Base-by-base conservation (phyloP, 805 yeast genomes). In the Ogataea salicorniae region DNA sequence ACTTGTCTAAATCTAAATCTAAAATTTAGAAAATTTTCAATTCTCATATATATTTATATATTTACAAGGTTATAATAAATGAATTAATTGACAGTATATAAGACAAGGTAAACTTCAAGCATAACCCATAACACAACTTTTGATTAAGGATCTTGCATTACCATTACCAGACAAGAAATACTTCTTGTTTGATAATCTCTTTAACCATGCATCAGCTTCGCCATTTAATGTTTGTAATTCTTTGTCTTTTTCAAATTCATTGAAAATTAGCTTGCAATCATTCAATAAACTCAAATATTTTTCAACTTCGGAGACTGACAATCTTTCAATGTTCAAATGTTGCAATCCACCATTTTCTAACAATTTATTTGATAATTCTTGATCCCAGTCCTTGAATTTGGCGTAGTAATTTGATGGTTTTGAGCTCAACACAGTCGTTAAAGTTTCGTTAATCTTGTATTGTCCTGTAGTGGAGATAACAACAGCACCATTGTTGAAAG, bases 161-260 rank as follows among this genome's bases (percentile, higher is more conserved):
- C 90, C 90, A 58, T 79, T 80, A 34, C 88, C 88, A 52, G 80
- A 73, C 35, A 77, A 46, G 38, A 80, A 67, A 58, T 76, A 81
- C 58, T 76, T 77, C 55, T 78, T 76, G 33, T 72, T 66, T 1
- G 70, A 63, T 43, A 78, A 60, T 47, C 66, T 67, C 16, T 70
- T 72, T 22, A 60, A 39, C 22, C 57, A 56, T 26, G 43, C 52
- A 14, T 54, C 58, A 35, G 50, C 41, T 18, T 55, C 53, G 13
- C 43, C 34, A 8, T 41, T 36, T n/a, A 34, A 20, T 5, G n/a
- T 14, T 18, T 49, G 50, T 14, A 54, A 37, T 41, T 58, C 56
- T 16, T 51, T 50, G 14, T 55, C 58, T 36, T 67, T 71, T 37
- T 67, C 70, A 14, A 61, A 55, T 46, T 73, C 69, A 48, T 64